Evolutionary conservation across 345 rosid species (phyloP), one percentile per base, ranked within the genome.

Genomic region (Ceriops tagal): DNA sequence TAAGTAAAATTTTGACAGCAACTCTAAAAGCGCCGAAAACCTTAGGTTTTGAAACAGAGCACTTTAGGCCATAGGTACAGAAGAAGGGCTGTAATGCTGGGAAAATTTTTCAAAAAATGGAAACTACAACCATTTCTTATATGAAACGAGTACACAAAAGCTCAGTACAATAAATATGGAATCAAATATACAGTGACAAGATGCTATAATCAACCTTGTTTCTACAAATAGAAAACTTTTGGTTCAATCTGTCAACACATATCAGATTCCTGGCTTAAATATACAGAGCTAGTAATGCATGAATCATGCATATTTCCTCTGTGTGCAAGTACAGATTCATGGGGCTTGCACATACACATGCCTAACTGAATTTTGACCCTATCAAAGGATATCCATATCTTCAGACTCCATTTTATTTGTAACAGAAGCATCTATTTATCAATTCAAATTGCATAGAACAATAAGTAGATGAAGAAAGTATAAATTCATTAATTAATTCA

Each of bases 11-110:
- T 83, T 95, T 95, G 39, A 90, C 83, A 53, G 88, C 83, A 83
- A 95, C 92, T 80, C 99, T 81, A 66, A 93, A 87, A 71, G 98
- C 98, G 60, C 99, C 99, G 83, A 53, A 93, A 51, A 93, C 97
- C 99, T 93, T 84, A 86, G 85, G 58, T 77, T 72, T 67, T 26
- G 10, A 68, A 71, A 39, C 58, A 34, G 15, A 67, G 58, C 30
- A 64, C 37, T 62, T 72, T 27, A 64, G 71, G 68, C 24, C n/a
- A 35, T 62, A 21, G 51, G 65, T 47, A 32, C 49, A 28, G 28
- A 69, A 72, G 69, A 10, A 70, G 6, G 61, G 53, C 39, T 10
- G 15, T 27, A 63, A 21, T 46, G 34, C 66, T 21, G 59, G 22
- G 28, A 56, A 43, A 43, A 13, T 43, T 13, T 43, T 55, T 68